phyloP scores from a whole-genome alignment of 768 basidiomycete species.

The Suillus weaverae region DNA sequence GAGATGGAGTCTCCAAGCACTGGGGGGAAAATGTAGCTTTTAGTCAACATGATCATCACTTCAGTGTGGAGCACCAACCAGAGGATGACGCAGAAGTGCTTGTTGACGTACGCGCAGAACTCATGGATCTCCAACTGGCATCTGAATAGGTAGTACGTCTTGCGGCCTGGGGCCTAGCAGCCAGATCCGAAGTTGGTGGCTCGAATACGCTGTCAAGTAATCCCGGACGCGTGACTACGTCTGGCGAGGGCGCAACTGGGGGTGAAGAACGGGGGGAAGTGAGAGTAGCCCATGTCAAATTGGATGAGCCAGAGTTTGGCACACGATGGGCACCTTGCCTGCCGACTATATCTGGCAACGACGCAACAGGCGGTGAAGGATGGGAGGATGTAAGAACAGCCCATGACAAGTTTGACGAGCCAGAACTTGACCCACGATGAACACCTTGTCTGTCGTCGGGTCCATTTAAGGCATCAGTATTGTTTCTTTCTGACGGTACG shows the following conservation, averaged over 20 bases:
- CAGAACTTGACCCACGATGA: background rate
- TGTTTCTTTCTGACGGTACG: background rate
- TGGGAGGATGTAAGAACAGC: background rate
- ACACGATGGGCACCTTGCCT: background rate
- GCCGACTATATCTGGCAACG: background rate
- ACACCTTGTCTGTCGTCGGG: background rate
- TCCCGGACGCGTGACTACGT: background rate
- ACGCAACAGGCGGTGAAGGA: background rate
- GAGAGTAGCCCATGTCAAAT: background rate
- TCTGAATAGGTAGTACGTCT: background rate
- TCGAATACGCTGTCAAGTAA: background rate
- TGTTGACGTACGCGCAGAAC: background rate
- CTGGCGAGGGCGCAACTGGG: background rate
- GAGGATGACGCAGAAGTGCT: constrained; percentile 1
- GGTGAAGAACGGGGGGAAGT: background rate
- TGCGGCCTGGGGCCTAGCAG: background rate
- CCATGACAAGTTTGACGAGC: background rate
- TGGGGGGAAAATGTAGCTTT: background rate
- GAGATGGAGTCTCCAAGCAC: background rate
- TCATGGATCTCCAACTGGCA: background rate
- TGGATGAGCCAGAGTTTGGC: background rate
- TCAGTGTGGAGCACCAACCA: background rate
- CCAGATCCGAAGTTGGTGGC: background rate
- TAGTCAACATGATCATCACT: background rate
- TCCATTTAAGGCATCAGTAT: background rate